Conservation (phyloP, 169 alveolate species). For the Fabrea salina region DNA sequence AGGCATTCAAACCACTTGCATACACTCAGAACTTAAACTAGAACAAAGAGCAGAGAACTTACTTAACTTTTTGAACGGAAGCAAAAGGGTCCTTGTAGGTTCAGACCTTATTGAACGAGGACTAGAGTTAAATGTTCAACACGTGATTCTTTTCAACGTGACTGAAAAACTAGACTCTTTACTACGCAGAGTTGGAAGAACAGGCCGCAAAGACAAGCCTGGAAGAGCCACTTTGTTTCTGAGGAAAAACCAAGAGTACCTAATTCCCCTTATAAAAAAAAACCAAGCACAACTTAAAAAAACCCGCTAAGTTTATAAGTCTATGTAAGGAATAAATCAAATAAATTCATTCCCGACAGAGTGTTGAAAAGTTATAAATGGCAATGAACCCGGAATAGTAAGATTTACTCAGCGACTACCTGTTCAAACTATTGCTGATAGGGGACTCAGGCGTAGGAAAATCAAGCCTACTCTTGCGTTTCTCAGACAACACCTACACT, state of each 20-base stretch:
- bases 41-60: background rate
- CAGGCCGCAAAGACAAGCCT: background rate
- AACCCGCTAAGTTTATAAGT: too few relatives aligned
- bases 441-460: slow-evolving; percentile 43
- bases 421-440: slow-evolving; percentile 27
- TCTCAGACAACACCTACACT: slow-evolving; percentile 87
- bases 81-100: background rate
- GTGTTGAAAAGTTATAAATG: too few relatives aligned
- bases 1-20: too few relatives aligned
- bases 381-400: background rate
- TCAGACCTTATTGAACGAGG: background rate
- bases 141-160: background rate
- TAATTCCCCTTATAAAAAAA: too few relatives aligned
- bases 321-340: too few relatives aligned
- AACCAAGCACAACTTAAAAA: too few relatives aligned
- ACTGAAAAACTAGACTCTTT: background rate
- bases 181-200: background rate
- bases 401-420: slow-evolving; percentile 25
- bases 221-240: background rate
- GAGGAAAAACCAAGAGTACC: too few relatives aligned
- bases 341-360: too few relatives aligned
- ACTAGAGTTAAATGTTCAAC: background rate
- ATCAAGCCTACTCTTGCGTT: slow-evolving; percentile 31
- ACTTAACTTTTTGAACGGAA: background rate
- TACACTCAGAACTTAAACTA: too few relatives aligned